These are phyloP conservation scores for Xerocomus spinulosus DNA, from an alignment of 768 basidiomycete species.

Conservation along the genomic window DNA sequence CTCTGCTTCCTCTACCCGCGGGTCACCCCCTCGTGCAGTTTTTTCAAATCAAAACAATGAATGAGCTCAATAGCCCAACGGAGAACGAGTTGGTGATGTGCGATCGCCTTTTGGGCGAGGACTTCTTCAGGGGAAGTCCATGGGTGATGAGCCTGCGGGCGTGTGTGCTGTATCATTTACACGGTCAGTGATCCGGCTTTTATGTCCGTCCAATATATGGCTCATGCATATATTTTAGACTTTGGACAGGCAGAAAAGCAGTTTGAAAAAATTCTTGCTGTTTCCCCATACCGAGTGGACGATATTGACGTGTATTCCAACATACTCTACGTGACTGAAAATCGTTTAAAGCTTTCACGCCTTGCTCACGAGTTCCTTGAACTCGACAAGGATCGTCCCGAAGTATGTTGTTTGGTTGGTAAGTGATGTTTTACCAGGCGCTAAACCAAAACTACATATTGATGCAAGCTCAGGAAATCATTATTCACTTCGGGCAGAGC, in stretches of 20 bases:
- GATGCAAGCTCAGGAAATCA: slow-evolving; percentile 72
- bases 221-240: slow-evolving; percentile 45
- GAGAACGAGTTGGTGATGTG: slow-evolving; percentile 82
- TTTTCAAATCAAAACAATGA: slow-evolving; percentile 86
- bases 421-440: slow-evolving; percentile 21
- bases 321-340: slow-evolving; percentile 93
- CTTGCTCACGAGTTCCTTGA: slow-evolving; percentile 89
- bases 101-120: slow-evolving; percentile 63
- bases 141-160: slow-evolving; percentile 87
- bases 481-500: slow-evolving; percentile 88
- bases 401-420: slow-evolving; percentile 96
- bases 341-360: slow-evolving; percentile 80
- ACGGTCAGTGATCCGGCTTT: slow-evolving; percentile 53
- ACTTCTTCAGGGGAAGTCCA: slow-evolving; percentile 75
- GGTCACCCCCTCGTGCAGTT: slow-evolving; percentile 55
- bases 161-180: slow-evolving; percentile 81
- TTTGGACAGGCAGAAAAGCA: slow-evolving; percentile 80
- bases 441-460: not conserved
- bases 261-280: slow-evolving; percentile 74
- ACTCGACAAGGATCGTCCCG: slow-evolving; percentile 89
- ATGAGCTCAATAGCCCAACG: slow-evolving; percentile 84
- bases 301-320: slow-evolving; percentile 96
- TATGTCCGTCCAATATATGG: not conserved
- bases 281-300: slow-evolving; percentile 88
- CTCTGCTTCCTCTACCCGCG: slow-evolving; percentile 44